Percentiles rank a stretch among this genome's conserved stretches.
Evolutionary conservation across 1,139 yeast genomes (phyloP).

Genomic region (Saccharomyces hybrid): DNA sequence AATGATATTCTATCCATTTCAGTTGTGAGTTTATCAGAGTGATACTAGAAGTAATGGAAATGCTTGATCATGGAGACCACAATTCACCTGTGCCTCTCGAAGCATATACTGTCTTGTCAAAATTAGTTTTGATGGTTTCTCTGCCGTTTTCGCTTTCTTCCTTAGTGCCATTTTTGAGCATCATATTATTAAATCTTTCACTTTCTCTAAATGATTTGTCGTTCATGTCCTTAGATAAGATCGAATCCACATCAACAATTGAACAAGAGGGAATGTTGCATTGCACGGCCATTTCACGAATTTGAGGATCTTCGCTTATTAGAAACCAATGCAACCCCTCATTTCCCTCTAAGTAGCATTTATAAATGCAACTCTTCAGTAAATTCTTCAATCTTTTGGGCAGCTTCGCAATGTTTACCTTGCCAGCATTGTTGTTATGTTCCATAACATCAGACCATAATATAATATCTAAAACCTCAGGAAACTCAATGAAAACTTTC

Average conservation of each 20-base stretch:
- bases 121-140: slow-evolving; percentile 23
- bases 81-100: slow-evolving; percentile 29
- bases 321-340: slow-evolving; percentile 26
- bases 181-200: slow-evolving; percentile 21
- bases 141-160: slow-evolving; percentile 20
- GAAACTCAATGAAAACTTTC: slow-evolving; percentile 25
- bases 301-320: slow-evolving; percentile 26
- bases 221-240: slow-evolving; percentile 23
- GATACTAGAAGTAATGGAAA: neutral
- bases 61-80: slow-evolving; percentile 23
- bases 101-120: slow-evolving; percentile 27
- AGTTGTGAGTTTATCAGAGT: neutral
- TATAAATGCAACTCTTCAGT: slow-evolving; percentile 28
- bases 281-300: slow-evolving; percentile 20
- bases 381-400: slow-evolving; percentile 26
- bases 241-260: slow-evolving; percentile 27
- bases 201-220: slow-evolving; percentile 21
- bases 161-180: slow-evolving; percentile 19
- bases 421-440: slow-evolving; percentile 11
- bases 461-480: slow-evolving; percentile 25
- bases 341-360: slow-evolving; percentile 21
- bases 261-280: slow-evolving; percentile 27
- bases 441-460: slow-evolving; percentile 25
- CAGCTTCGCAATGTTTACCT: slow-evolving; percentile 9
- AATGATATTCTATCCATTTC: neutral